These are phyloP conservation scores for Stellera chamaejasme DNA, from an alignment of 345 rosid genomes.

Conservation along the genomic window DNA sequence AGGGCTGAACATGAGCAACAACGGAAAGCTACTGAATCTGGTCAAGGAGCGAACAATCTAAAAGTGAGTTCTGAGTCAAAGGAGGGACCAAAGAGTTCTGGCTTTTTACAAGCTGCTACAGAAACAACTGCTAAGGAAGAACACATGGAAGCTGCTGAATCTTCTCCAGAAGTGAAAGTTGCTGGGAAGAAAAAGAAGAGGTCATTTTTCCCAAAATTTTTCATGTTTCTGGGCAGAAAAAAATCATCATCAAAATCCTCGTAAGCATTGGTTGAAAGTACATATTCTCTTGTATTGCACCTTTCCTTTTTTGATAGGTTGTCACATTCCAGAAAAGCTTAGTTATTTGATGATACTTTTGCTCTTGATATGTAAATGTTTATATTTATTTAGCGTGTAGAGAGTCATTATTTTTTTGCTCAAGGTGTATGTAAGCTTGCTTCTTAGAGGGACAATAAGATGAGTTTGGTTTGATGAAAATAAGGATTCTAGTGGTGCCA, in stretches of 20 bases:
- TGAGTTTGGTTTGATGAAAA: conserved; percentile 19
- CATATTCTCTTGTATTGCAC: conserved; percentile 3
- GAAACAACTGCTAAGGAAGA: conserved; percentile 4
- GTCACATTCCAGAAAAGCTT: not conserved
- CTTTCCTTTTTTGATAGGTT: not conserved
- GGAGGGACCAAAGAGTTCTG: conserved; percentile 22
- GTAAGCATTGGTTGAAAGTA: conserved; percentile 3
- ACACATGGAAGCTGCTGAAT: conserved; percentile 20
- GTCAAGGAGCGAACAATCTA: conserved; percentile 22
- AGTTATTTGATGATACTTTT: conserved; percentile 8
- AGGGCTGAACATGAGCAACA: conserved; percentile 60
- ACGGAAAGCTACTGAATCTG: conserved; percentile 39
- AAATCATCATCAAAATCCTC: conserved; percentile 40
- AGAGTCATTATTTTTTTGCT: conserved; percentile 10
- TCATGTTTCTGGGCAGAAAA: conserved; percentile 55
- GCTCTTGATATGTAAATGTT: conserved; percentile 21
- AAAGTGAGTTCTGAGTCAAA: conserved; percentile 24
- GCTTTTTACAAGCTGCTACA: conserved; percentile 7
- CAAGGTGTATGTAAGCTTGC: conserved; percentile 6
- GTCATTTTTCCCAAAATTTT: conserved; percentile 58
- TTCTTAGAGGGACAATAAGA: conserved; percentile 9
- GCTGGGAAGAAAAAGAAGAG: conserved; percentile 68
- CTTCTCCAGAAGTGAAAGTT: conserved; percentile 25
- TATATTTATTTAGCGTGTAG: conserved; percentile 19
- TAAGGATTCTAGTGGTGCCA: no score